A percentile compares a stretch with the other conserved stretches of the same genome.
Evolutionary conservation across 2,329 filamentous ascomycete species (phyloP).

Genomic region (Onygena corvina): DNA sequence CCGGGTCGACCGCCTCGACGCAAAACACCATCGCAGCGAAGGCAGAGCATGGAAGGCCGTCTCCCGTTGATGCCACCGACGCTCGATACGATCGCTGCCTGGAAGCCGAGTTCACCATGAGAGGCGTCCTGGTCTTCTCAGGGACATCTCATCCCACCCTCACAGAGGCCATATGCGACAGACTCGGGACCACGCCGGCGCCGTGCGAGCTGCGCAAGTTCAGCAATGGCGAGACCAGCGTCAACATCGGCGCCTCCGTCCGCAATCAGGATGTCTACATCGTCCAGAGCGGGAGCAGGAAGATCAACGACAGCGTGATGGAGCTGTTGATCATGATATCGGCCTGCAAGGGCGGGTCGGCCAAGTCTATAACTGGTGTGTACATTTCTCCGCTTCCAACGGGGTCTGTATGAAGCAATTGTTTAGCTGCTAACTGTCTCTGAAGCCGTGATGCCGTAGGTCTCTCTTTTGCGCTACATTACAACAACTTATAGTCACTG

Average conservation of each 20-base stretch:
- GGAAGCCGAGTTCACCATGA: slow-evolving; percentile 35
- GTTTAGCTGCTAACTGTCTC: slow-evolving; percentile 15
- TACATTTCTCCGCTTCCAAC: too few species aligned
- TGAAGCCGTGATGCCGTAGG: slow-evolving; percentile 39
- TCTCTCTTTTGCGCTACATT: slow-evolving; percentile 15
- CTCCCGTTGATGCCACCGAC: neutral
- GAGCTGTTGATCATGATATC: slow-evolving; percentile 98
- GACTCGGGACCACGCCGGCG: slow-evolving; percentile 48
- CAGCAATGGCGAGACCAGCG: slow-evolving; percentile 58
- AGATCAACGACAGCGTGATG: slow-evolving; percentile 98
- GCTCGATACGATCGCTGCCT: neutral
- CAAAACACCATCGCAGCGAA: neutral
- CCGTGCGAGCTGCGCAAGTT: slow-evolving; percentile 54
- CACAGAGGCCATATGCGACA: slow-evolving; percentile 54
- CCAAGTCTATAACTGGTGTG: slow-evolving; percentile 89
- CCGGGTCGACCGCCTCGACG: slow-evolving; percentile 3
- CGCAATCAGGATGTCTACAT: slow-evolving; percentile 99
- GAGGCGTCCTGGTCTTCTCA: slow-evolving; percentile 55
- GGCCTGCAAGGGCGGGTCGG: slow-evolving; percentile 93
- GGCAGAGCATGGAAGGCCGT: neutral
- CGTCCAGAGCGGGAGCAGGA: slow-evolving; percentile 87
- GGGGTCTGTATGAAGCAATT: too few species aligned
- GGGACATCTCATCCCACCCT: slow-evolving; percentile 54
- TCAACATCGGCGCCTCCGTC: slow-evolving; percentile 58
- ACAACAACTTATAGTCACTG: slow-evolving; percentile 15